Base-by-base conservation (phyloP, 345 rosid genomes). In the Populus alba region DNA sequence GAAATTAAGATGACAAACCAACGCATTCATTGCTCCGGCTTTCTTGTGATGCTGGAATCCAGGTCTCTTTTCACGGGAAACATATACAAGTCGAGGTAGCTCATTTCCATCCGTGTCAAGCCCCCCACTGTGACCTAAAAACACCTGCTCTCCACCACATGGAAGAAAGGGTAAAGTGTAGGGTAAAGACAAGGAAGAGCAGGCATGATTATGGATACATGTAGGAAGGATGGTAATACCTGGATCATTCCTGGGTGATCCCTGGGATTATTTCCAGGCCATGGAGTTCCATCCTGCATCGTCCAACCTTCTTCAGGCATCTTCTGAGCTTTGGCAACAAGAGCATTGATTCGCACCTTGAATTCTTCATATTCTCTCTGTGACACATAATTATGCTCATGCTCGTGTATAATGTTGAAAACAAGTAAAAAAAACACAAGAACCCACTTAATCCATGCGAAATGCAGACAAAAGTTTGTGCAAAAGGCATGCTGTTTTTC, bases 271-370 rank as follows among this genome's bases (percentile, higher is more conserved):
- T 97, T 97, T 81, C 99, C 99, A 75, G 99, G 98, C 99, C 99
- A 97, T 7, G 98, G 88, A 79, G 99, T 97, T 70, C 99, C 99
- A 88, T 97, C 99, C 86, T 97, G 98, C 99, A 97, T 97, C 18
- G 99, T 97, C 99, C 99, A 97, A 71, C 99, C 99, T 90, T 97
- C 99, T 90, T 97, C 99, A 43, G 99, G 99, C 91, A 90, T 81
- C 87, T 97, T 97, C 75, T 94, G 99, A 74, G 99, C 99, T 85
- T 97, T 97, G 72, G 93, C 93, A 84, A 97, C 99, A 78, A 94
- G 95, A 41, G 99, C 99, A 91, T 97, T 97, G 84, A 92, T 97
- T 77, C 98, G 87, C 83, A 97, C 98, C 88, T 97, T 97, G 89
- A 91, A 97, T 86, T 97, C 99, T 80, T 97, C 99, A 77, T 97